These are phyloP conservation scores for Aspergillus fischeri DNA, from an alignment of 2,329 filamentous ascomycete genomes.

Conservation along the genomic window DNA sequence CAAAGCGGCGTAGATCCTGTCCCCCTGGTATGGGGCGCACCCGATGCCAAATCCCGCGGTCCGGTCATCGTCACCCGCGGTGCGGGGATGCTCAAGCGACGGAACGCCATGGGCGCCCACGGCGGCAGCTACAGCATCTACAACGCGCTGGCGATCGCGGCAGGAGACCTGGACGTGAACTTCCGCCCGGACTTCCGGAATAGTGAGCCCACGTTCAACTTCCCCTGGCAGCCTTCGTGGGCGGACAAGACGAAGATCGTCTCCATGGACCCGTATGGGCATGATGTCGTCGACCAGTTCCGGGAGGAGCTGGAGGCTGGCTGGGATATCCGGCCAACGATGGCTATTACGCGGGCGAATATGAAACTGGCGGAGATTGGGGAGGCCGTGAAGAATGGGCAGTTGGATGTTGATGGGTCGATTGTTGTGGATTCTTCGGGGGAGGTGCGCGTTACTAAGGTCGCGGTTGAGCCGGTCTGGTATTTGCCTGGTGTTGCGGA, in stretches of 20 bases:
- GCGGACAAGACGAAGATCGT: conserved; percentile 89
- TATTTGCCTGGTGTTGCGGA: conserved; percentile 84
- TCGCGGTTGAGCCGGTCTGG: conserved; percentile 93
- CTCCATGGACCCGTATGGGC: conserved; percentile 92
- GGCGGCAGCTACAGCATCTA: conserved; percentile 96
- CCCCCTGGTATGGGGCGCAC: conserved; percentile 79
- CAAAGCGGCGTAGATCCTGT: conserved; percentile 93
- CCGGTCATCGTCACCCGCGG: conserved; percentile 72
- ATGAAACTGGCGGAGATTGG: conserved; percentile 97
- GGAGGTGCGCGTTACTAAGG: conserved; percentile 90
- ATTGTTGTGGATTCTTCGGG: conserved; percentile 82
- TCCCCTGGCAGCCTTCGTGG: conserved; percentile 90
- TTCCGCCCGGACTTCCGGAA: conserved; percentile 77
- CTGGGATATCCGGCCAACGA: conserved; percentile 77
- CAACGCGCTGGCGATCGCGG: conserved; percentile 87
- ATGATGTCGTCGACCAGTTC: conserved; percentile 74
- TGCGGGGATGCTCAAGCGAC: conserved; percentile 28
- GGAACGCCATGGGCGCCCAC: conserved; percentile 61
- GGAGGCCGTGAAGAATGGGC: conserved; percentile 75
- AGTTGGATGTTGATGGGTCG: conserved; percentile 76
- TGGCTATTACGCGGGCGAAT: conserved; percentile 85
- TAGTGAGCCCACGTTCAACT: conserved; percentile 84
- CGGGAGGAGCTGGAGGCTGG: conserved; percentile 71
- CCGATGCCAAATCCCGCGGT: conserved; percentile 69
- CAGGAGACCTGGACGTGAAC: conserved; percentile 77